These are phyloP conservation scores for Endoconidiophora polonica DNA, from an alignment of 2,329 filamentous ascomycete genomes.

Conservation along the genomic window DNA sequence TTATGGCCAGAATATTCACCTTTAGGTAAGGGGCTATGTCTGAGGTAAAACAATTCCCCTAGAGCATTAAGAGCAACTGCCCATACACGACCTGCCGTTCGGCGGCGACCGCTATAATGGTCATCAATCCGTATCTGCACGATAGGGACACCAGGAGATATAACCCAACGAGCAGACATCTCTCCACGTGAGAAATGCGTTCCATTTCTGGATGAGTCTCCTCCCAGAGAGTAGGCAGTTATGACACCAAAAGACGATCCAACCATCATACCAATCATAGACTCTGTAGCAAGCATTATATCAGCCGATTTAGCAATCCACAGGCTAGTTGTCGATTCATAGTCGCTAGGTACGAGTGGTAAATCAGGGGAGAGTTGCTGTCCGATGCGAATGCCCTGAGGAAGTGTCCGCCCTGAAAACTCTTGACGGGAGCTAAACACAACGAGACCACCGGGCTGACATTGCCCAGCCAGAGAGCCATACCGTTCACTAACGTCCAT, in stretches of 20 bases:
- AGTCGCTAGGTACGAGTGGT: slow-evolving; percentile 53
- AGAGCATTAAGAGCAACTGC: slow-evolving; percentile 87
- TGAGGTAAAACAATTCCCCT: slow-evolving; percentile 78
- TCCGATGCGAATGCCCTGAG: not conserved
- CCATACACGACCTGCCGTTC: slow-evolving; percentile 59
- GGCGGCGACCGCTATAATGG: slow-evolving; percentile 55
- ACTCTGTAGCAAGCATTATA: slow-evolving; percentile 55
- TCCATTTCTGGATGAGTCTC: slow-evolving; percentile 25
- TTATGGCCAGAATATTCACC: slow-evolving; percentile 32
- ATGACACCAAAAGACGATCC: slow-evolving; percentile 74
- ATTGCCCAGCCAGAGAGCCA: slow-evolving; percentile 72
- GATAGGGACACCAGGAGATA: slow-evolving; percentile 87
- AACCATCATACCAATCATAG: slow-evolving; percentile 64
- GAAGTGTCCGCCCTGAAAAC: not conserved
- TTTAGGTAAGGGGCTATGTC: slow-evolving; percentile 46
- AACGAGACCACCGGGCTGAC: slow-evolving; percentile 55
- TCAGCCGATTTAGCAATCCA: slow-evolving; percentile 78
- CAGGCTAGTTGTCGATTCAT: slow-evolving; percentile 58
- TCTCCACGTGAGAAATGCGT: slow-evolving; percentile 54
- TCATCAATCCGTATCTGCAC: slow-evolving; percentile 73
- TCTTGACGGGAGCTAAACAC: not conserved
- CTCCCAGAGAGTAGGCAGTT: slow-evolving; percentile 62
- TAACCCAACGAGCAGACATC: slow-evolving; percentile 72
- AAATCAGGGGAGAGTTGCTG: not conserved
- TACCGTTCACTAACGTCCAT: slow-evolving; percentile 83